A percentile compares a stretch with the other conserved stretches of the same genome.
These are phyloP conservation scores for Capillidium heterosporum DNA, from an alignment of 371 early-diverging fungal species.

Conservation along the genomic window DNA sequence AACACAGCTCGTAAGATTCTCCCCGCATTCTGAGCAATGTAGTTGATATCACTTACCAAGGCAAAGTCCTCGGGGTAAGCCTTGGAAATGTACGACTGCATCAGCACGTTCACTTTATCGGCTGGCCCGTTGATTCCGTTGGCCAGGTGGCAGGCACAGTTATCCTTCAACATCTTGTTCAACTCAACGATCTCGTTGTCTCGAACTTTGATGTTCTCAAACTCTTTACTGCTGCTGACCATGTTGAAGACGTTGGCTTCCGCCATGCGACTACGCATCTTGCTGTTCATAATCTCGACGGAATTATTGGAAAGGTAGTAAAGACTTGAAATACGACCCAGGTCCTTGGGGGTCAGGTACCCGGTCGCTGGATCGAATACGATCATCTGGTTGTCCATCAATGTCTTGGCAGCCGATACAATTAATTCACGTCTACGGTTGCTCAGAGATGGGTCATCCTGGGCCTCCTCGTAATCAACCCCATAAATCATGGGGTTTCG, in stretches of 20 bases:
- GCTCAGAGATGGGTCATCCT: slow-evolving; percentile 60
- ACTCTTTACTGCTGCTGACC: slow-evolving; percentile 80
- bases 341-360: slow-evolving; percentile 66
- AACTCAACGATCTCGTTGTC: slow-evolving; percentile 74
- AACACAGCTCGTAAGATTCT: slow-evolving; percentile 91
- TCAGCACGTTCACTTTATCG: slow-evolving; percentile 82
- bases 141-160: slow-evolving; percentile 40
- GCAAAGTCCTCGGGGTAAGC: slow-evolving; percentile 75
- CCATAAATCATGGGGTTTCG: slow-evolving; percentile 89
- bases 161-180: slow-evolving; percentile 35
- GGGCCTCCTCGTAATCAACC: slow-evolving; percentile 47
- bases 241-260: slow-evolving; percentile 80
- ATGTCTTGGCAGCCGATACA: slow-evolving; percentile 39
- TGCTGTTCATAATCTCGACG: slow-evolving; percentile 62
- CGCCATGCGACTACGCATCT: slow-evolving; percentile 54
- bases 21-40: slow-evolving; percentile 82
- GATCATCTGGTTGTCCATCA: slow-evolving; percentile 87
- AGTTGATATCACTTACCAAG: slow-evolving; percentile 76
- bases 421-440: slow-evolving; percentile 56
- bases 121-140: slow-evolving; percentile 24
- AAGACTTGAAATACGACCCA: slow-evolving; percentile 81
- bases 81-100: slow-evolving; percentile 73
- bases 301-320: slow-evolving; percentile 78
- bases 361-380: slow-evolving; percentile 68
- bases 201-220: slow-evolving; percentile 77